Evolutionary conservation across 306 rosid species (phyloP), one percentile per base, ranked within the genome.

Genomic region (Sophora flavescens): DNA sequence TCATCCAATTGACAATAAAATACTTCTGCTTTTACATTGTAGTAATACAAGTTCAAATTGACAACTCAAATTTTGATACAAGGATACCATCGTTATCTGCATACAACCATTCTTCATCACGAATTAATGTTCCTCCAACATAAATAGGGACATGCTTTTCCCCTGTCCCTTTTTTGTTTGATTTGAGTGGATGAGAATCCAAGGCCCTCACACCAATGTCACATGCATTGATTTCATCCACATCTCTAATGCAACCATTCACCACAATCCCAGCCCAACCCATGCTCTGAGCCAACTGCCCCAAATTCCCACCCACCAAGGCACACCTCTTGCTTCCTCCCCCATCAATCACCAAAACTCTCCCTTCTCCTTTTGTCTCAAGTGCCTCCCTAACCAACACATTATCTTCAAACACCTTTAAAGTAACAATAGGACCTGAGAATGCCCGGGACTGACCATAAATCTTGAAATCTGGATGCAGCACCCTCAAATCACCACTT

Each of bases 201-300:
- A 93, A 77, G 12, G 98, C 98, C 66, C 94, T 86, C 11, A 91
- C 95, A 2, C 94, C 96, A 67, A 93, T 67, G 28, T 84, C 86
- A 82, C 95, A 93, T 3, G 68, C 87, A 63, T 85, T 89, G 70
- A 91, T 91, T 86, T 93, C 98, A 78, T 89, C 98, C 3, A 89
- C 95, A 75, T 93, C 98, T 84, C 98, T 89, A 59, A 93, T 44
- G 82, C 98, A 93, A 0, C 98, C 98, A 81, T 90, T 90, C 4
- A 93, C 90, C n/a, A 90, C 89, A 41, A 93, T 79, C 2, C 96
- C 98, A 1, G 84, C 68, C 98, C 98, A 93, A 13, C 93, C 96
- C 61, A 15, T 89, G 84, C 35, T 82, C 0, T 82, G 80, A 33
- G 80, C 88, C 50, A 79, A 11, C 32, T 70, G 88, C 22, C 15